Evolutionary conservation across 179 eudicot genomes (phyloP).

Genomic region (Silene noctiflora): DNA sequence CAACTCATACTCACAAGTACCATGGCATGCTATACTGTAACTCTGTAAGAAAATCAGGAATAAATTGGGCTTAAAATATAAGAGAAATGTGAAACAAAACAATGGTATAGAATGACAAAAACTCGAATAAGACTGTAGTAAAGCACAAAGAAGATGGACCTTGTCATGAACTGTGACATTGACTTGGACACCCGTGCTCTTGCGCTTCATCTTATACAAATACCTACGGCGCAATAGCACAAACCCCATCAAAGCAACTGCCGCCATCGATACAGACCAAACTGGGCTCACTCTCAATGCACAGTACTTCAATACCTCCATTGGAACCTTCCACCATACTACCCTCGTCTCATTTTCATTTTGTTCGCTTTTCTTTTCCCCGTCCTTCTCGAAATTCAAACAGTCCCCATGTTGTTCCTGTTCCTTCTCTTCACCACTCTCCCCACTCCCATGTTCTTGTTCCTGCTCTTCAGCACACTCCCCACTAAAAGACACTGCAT

Average conservation of each 20-base stretch:
- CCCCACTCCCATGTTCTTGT: not conserved
- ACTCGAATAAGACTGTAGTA: not conserved
- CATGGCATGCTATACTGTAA: too few species aligned
- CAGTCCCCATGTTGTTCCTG: not conserved
- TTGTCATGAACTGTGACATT: conserved; percentile 76
- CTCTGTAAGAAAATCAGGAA: too few species aligned
- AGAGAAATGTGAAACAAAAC: too few species aligned
- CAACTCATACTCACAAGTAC: too few species aligned
- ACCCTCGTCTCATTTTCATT: conserved; percentile 25
- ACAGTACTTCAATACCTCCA: conserved; percentile 68
- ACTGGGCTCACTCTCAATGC: conserved; percentile 65
- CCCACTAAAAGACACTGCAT: not conserved
- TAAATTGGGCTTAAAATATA: too few species aligned
- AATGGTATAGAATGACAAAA: too few species aligned
- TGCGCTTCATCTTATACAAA: conserved; percentile 72
- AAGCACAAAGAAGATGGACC: conserved; percentile 32
- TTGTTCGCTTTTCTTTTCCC: not conserved
- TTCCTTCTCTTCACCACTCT: not conserved
- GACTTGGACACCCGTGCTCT: conserved; percentile 46
- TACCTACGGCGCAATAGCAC: conserved; percentile 59
- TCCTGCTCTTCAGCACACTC: not conserved
- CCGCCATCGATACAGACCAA: conserved; percentile 86
- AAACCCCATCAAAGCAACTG: conserved; percentile 79
- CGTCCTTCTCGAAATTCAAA: not conserved
- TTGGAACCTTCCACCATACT: conserved; percentile 90